Base-by-base conservation (phyloP, 2,329 filamentous ascomycete species). In the Gremmenia infestans region DNA sequence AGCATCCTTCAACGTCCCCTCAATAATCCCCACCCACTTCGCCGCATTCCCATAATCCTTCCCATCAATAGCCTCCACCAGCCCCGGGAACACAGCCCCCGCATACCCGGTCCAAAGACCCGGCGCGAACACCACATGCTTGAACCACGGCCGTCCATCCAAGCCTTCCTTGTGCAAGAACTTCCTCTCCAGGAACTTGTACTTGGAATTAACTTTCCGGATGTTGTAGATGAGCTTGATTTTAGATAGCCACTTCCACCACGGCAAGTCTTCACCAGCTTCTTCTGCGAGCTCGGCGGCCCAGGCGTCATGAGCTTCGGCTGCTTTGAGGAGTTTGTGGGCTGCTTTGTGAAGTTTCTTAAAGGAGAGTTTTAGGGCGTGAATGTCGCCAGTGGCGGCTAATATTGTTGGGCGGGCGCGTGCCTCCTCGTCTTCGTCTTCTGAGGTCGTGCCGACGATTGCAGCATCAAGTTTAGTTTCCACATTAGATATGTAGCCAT, bases 121-220 rank as follows among this genome's bases (percentile, higher is more conserved):
- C 0, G 92, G 92, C 1, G 92, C 92, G 72, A 95, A 97, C 1
- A 97, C 88, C 2, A 96, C 87, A 67, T 97, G 93, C 75, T 97
- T 97, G 76, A 93, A 97, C 91, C 91, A 97, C 23, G 77, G 76
- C 57, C 93, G 78, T 1, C 84, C 83, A 69, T 96, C 92, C 19
- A 97, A 73, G 0, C 93, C 93, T 3, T 80, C 77, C 4, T 82
- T 73, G 65, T 90, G 87, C 60, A 97, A 66, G 72, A 97, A 96
- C 50, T 85, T 78, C 15, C 91, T 79, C 71, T 97, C 93, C 0
- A 97, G 74, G 8, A 78, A 76, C 78, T 96, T 96, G 77, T 96
- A 96, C 70, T 88, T 88, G 35, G 77, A 78, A 71, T 97, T 97
- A 46, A 87, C 81, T 11, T 72, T 76, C 28, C 83, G 79, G 52